Evolutionary conservation across 2,329 filamentous ascomycete species (phyloP).

Genomic region (Verticillium longisporum): DNA sequence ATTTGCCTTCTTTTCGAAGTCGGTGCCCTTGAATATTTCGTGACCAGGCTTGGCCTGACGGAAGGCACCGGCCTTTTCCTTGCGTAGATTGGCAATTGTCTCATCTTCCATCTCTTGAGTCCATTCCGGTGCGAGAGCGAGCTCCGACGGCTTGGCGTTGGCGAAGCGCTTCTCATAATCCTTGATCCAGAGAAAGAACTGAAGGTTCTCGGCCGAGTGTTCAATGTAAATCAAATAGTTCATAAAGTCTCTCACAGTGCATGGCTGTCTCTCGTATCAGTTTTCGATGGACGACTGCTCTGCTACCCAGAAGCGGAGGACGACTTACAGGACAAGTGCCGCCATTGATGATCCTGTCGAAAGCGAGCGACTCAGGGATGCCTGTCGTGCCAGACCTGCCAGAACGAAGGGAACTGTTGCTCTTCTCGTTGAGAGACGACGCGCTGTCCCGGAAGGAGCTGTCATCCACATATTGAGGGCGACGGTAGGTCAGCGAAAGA

Average conservation of each 20-base stretch:
- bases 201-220: slow-evolving; percentile 71
- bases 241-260: slow-evolving; percentile 76
- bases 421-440: slow-evolving; percentile 19
- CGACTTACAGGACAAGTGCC: slow-evolving; percentile 70
- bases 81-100: slow-evolving; percentile 37
- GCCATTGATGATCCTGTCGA: slow-evolving; percentile 70
- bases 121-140: slow-evolving; percentile 62
- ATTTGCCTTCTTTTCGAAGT: slow-evolving; percentile 47
- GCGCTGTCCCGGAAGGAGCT: slow-evolving; percentile 13
- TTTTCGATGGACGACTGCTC: background rate
- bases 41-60: slow-evolving; percentile 36
- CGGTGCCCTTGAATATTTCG: slow-evolving; percentile 55
- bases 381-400: slow-evolving; percentile 40
- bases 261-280: slow-evolving; percentile 46
- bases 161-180: slow-evolving; percentile 50
- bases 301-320: no score
- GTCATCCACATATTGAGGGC: slow-evolving; percentile 34
- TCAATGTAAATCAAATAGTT: slow-evolving; percentile 79
- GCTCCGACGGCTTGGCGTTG: slow-evolving; percentile 32
- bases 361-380: slow-evolving; percentile 64
- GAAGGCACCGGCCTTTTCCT: slow-evolving; percentile 35
- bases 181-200: slow-evolving; percentile 66
- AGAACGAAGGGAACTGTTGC: slow-evolving; percentile 33
- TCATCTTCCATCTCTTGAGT: slow-evolving; percentile 50
- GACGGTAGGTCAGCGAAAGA: slow-evolving; percentile 38